Evolutionary conservation across 2,329 filamentous ascomycete genomes (phyloP).

Genomic region (Chrysoporthe cubensis): DNA sequence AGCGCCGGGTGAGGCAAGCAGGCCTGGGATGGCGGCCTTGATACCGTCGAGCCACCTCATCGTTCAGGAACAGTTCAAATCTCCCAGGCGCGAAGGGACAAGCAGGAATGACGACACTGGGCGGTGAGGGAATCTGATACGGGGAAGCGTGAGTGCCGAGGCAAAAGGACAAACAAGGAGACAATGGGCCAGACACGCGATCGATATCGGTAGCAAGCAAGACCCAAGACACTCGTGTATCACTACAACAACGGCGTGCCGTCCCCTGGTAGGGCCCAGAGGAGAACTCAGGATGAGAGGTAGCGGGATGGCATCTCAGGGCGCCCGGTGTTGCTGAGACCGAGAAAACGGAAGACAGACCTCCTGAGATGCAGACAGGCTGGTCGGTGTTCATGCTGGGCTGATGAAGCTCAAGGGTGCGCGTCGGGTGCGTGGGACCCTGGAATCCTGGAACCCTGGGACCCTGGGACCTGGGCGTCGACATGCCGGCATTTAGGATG

Average conservation of each 20-base stretch:
- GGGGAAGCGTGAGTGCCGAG: neutral
- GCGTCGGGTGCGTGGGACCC: slow-evolving; percentile 10
- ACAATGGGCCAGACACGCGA: neutral
- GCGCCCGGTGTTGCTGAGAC: neutral
- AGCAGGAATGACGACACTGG: neutral
- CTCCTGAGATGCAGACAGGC: neutral
- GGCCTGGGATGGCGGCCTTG: slow-evolving; percentile 26
- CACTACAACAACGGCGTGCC: neutral
- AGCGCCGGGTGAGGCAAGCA: slow-evolving; percentile 21
- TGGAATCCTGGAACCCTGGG: neutral
- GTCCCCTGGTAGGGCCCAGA: neutral
- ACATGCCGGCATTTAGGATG: slow-evolving; percentile 6
- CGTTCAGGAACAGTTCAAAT: neutral
- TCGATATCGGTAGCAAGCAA: neutral
- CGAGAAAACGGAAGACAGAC: neutral
- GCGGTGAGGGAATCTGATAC: neutral
- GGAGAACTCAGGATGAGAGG: neutral
- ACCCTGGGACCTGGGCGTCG: neutral
- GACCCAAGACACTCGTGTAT: neutral
- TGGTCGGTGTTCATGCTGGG: slow-evolving; percentile 1
- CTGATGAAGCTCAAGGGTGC: slow-evolving; percentile 9
- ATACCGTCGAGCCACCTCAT: slow-evolving; percentile 29
- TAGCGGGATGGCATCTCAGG: neutral
- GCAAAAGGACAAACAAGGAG: neutral
- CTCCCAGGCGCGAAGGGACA: neutral